phyloP scores from a whole-genome alignment of 495 filamentous ascomycete genomes.

The Aspergillus nidulans region DNA sequence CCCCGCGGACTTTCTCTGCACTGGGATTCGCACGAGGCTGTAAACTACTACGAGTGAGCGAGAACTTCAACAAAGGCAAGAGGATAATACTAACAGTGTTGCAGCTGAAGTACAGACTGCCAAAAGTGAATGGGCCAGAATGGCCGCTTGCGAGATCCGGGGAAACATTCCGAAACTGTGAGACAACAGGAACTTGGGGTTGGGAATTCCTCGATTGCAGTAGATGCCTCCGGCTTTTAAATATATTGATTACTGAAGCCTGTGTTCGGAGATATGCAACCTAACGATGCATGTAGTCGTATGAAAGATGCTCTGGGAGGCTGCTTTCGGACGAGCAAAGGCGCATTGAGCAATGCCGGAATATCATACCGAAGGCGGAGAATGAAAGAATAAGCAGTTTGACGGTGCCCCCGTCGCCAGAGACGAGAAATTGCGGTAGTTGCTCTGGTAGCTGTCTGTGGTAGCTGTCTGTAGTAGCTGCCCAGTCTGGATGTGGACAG shows the following conservation, averaged over 20 bases:
- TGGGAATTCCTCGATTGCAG: constrained; percentile 24
- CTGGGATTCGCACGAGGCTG: constrained; percentile 30
- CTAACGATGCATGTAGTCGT: constrained; percentile 1
- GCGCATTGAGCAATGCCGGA: background rate
- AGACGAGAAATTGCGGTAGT: background rate
- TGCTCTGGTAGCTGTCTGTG: background rate
- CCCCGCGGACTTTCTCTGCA: constrained; percentile 45
- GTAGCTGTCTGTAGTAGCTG: background rate
- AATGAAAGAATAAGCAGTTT: background rate
- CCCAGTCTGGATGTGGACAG: background rate
- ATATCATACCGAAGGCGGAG: constrained; percentile 3
- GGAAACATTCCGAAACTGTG: constrained; percentile 32
- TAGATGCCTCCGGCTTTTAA: constrained; percentile 38
- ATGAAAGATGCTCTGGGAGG: background rate
- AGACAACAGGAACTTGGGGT: constrained; percentile 22
- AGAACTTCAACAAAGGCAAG: background rate
- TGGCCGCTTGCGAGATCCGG: constrained; percentile 30
- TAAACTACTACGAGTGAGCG: constrained; percentile 26
- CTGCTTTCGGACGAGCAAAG: constrained; percentile 15
- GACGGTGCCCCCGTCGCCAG: no score
- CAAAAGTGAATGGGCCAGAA: constrained; percentile 34
- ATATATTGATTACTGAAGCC: constrained; percentile 18
- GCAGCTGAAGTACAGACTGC: constrained; percentile 30
- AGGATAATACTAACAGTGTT: constrained; percentile 28
- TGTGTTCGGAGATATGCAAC: constrained; percentile 7